phyloP scores from a whole-genome alignment of 768 basidiomycete genomes.

The Boletus reticuloceps region DNA sequence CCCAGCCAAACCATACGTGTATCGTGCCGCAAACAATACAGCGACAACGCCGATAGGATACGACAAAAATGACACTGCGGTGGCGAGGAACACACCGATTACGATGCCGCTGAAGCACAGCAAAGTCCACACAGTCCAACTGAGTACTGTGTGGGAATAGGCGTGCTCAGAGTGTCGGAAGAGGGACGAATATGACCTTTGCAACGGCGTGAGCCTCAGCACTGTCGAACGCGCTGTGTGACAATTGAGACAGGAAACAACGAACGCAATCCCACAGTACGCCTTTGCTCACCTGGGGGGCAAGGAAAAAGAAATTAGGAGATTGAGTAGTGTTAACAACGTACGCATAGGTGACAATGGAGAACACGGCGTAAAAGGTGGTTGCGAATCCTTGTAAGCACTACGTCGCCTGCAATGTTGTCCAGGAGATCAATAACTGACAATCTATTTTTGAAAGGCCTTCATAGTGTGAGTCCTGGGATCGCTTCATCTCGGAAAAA shows the following conservation, averaged over 20 bases:
- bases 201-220: conserved; percentile 50
- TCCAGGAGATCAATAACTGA: not conserved
- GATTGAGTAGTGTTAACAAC: too few species aligned
- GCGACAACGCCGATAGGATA: too few species aligned
- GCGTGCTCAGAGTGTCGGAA: conserved; percentile 46
- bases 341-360: conserved; percentile 37
- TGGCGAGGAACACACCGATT: conserved; percentile 3
- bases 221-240: conserved; percentile 20
- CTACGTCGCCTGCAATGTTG: conserved; percentile 38
- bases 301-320: too few species aligned
- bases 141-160: too few species aligned
- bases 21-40: too few species aligned
- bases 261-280: too few species aligned
- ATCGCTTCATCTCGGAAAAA: conserved; percentile 56
- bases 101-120: not conserved
- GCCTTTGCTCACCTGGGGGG: too few species aligned
- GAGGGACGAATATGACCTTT: conserved; percentile 32
- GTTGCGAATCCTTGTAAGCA: conserved; percentile 54
- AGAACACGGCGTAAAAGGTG: conserved; percentile 47
- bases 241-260: not conserved
- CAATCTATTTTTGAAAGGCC: conserved; percentile 24
- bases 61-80: too few species aligned
- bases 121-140: conserved; percentile 37
- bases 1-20: too few species aligned
- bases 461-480: conserved; percentile 51